Base-by-base conservation (phyloP, 768 basidiomycete genomes). In the Psilocybe azurescens region DNA sequence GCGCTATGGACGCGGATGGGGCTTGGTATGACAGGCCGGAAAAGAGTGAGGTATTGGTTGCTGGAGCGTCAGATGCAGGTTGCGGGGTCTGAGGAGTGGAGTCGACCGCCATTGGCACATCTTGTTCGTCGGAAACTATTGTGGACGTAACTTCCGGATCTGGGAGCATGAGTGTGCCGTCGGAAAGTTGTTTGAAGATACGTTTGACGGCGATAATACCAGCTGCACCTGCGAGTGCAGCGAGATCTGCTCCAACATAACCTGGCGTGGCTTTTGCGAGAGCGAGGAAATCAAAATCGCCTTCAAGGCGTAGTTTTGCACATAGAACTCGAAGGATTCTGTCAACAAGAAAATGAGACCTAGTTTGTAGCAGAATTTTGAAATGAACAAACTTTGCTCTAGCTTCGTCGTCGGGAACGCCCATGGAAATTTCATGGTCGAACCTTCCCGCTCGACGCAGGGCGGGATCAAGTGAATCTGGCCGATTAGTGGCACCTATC, bases 371-470 rank as follows among this genome's bases (percentile, higher is more conserved):
- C 24, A 24, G 24, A 24, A 24, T 24, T 24, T 24, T 24, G 24
- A 13, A 18, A 36, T 56, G 9, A 30, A 79, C 89, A 67, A 59
- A 98, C 97, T 95, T 91, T 64, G 91, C 90, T 59, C 97, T 82
- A 0, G 90, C 95, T 58, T 88, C 88, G 63, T 97, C 91, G 67
- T 96, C 94, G 2, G 97, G 97, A 3, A 99, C 97, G 11, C 93
- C 93, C 93, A 99, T 95, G 54, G 93, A 91, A 53, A 99, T 98
- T 76, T 99, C 97, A 67, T 96, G 94, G 71, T 99, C 97, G 63
- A 99, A 99, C 36, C 97, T 79, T 5, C 97, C 97, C 5, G 96
- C 97, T 58, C 96, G 83, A 33, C 97, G 86, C 16, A 99, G 81
- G 0, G 97, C 97, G 0, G 95, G 87, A 73, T 99, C 97, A 6